These are phyloP conservation scores for Ajuga reptans DNA, from an alignment of 305 asterid genomes.

Conservation along the genomic window DNA sequence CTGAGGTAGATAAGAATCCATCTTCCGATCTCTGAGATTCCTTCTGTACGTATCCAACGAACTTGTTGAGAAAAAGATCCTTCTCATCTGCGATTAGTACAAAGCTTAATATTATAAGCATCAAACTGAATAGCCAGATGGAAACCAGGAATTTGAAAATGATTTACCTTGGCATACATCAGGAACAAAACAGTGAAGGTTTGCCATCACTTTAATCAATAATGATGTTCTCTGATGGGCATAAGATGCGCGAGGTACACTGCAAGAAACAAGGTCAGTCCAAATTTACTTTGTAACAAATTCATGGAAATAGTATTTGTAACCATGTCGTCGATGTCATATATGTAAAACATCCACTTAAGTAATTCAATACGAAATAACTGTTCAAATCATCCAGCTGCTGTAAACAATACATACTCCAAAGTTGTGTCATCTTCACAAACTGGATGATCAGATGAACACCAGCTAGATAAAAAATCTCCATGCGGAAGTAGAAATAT, in stretches of 20 bases:
- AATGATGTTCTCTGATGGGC: constrained; percentile 87
- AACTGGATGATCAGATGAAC: constrained; percentile 79
- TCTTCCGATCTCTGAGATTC: constrained; percentile 36
- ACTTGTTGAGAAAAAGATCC: constrained; percentile 79
- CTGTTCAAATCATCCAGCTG: constrained; percentile 37
- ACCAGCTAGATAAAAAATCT: constrained; percentile 85
- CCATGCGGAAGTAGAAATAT: constrained; percentile 68
- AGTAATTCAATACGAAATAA: constrained; percentile 11
- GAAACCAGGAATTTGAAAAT: constrained; percentile 9
- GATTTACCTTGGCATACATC: constrained; percentile 81
- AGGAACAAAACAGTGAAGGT: constrained; percentile 92
- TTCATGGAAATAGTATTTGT: constrained; percentile 9
- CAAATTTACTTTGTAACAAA: constrained; percentile 16
- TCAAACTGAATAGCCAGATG: constrained; percentile 7
- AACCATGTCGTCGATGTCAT: background rate
- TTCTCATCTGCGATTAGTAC: constrained; percentile 70
- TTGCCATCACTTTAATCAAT: constrained; percentile 88
- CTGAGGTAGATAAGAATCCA: constrained; percentile 38
- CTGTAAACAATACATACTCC: constrained; percentile 56
- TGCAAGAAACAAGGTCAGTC: constrained; percentile 34
- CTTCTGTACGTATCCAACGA: constrained; percentile 60
- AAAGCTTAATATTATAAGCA: constrained; percentile 14
- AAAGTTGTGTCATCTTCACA: constrained; percentile 73
- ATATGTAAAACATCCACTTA: background rate
- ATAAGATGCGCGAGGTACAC: constrained; percentile 64